Evolutionary conservation across 805 yeast genomes (phyloP).

Genomic region (Ogataea siamensis): DNA sequence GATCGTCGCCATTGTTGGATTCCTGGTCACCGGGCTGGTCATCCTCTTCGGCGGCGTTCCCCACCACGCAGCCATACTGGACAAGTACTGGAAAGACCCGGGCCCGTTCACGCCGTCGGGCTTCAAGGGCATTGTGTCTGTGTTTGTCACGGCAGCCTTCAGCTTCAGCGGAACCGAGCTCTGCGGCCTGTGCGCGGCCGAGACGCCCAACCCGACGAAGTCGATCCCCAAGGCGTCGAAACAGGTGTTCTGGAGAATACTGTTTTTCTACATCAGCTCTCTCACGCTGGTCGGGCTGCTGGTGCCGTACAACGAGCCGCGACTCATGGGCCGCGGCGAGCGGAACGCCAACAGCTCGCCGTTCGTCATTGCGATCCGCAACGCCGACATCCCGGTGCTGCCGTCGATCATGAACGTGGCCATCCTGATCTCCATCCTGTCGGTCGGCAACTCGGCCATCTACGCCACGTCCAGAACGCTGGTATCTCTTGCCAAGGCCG

Average conservation of each 20-base stretch:
- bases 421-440: conserved; percentile 39
- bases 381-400: conserved; percentile 36
- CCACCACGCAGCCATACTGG: conserved; percentile 41
- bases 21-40: conserved; percentile 52
- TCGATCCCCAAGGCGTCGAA: conserved; percentile 51
- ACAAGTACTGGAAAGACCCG: conserved; percentile 46
- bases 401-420: conserved; percentile 43
- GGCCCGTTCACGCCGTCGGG: conserved; percentile 40
- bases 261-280: conserved; percentile 46
- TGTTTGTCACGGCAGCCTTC: conserved; percentile 54
- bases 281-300: conserved; percentile 44
- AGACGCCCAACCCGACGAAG: conserved; percentile 46
- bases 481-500: conserved; percentile 44
- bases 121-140: conserved; percentile 53
- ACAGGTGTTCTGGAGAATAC: conserved; percentile 56
- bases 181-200: conserved; percentile 51
- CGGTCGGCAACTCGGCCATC: conserved; percentile 55
- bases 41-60: conserved; percentile 50
- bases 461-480: conserved; percentile 55
- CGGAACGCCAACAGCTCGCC: conserved; percentile 41
- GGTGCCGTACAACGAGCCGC: conserved; percentile 44
- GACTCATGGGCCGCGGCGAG: conserved; percentile 31
- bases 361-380: conserved; percentile 45
- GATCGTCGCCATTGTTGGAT: conserved; percentile 48
- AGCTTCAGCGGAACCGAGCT: conserved; percentile 55